phyloP scores from a whole-genome alignment of 164 flowering plant genomes.

The Liriodendron chinense region DNA sequence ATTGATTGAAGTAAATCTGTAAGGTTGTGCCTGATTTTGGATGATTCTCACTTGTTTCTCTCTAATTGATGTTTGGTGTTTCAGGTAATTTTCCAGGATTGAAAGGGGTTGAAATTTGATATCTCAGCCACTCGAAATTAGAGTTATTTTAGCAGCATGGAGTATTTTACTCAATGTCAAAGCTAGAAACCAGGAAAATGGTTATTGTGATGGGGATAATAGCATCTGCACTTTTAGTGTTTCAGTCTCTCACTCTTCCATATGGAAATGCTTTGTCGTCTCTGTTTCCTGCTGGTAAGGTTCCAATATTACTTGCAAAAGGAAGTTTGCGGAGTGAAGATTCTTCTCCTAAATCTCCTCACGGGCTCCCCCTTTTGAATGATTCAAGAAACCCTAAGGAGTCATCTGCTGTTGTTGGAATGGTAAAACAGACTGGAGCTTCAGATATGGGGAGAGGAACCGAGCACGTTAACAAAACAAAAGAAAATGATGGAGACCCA shows the following conservation, averaged over 20 bases:
- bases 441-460: conserved; percentile 8
- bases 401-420: conserved; percentile 10
- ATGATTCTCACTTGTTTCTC: neutral
- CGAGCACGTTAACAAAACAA: conserved; percentile 7
- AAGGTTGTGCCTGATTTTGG: neutral
- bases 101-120: neutral
- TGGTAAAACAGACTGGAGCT: conserved; percentile 10
- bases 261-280: conserved; percentile 58
- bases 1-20: neutral
- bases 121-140: conserved; percentile 1
- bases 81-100: conserved; percentile 10
- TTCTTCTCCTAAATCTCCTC: conserved; percentile 23
- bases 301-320: conserved; percentile 13
- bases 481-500: conserved; percentile 5
- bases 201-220: conserved; percentile 37
- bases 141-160: conserved; percentile 28
- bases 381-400: conserved; percentile 15
- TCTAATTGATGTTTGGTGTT: neutral
- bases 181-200: conserved; percentile 46
- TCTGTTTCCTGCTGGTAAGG: conserved; percentile 32
- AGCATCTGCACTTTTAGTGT: conserved; percentile 46
- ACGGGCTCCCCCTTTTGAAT: conserved; percentile 23
- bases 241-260: conserved; percentile 59
- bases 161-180: conserved; percentile 18
- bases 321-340: conserved; percentile 1